Base-by-base conservation (phyloP, 2,329 filamentous ascomycete genomes). In the Arthroderma sp. region DNA sequence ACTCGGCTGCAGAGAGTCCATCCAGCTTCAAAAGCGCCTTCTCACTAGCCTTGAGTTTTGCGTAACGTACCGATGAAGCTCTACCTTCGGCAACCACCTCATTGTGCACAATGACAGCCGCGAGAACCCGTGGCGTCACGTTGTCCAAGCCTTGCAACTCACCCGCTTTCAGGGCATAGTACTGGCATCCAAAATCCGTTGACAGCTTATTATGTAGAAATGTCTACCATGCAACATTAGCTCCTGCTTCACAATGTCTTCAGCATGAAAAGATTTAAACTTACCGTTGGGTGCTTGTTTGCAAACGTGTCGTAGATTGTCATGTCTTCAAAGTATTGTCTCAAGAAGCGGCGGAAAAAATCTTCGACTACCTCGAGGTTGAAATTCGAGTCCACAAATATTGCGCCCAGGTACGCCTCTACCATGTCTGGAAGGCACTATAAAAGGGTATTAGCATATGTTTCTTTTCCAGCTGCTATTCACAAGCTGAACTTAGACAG, bases 351-450 rank as follows among this genome's bases (percentile, higher is more conserved):
- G n/a, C 77, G 64, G 63, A 94, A 95, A 65, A 98, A 96, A 0
- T 59, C 58, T 50, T 83, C 77, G 1, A 96, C 82, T 11, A 79
- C 71, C 8, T 61, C 60, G 61, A 82, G 95, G 57, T 91, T 68
- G 64, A 89, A 96, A 38, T 73, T 70, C 0, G 85, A 83, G 62
- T 98, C 91, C 7, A 98, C 83, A 59, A 96, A 96, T 22, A 95
- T 72, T 15, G 89, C 89, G 1, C 87, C 91, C 2, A 95, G 68
- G 54, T 87, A 91, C 0, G 89, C 78, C 69, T 98, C 91, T 3
- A 96, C 71, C 33, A 94, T 77, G 61, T 98, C 91, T 0, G 88
- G 78, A 4, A 96, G 75, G 43, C 74, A 79, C 65, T 71, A 46
- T 7, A 28, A 28, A 22, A 42, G 28, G 8, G 4, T 1, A 5